Conservation (phyloP, 345 rosid genomes). For the Corymbia maculata region DNA sequence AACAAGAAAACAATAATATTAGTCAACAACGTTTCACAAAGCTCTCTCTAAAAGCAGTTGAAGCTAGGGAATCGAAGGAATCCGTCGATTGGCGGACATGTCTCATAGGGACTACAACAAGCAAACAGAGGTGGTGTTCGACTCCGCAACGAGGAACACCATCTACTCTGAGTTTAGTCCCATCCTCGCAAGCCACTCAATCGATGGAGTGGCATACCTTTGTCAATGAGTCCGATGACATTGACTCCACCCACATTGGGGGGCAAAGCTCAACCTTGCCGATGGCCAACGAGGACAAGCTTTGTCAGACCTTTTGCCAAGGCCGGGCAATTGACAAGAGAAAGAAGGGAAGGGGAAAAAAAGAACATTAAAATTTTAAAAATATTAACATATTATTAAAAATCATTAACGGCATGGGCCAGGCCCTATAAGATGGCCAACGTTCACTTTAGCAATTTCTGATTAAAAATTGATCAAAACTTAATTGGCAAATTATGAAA, state of each 20-base stretch:
- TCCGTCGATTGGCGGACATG: no score
- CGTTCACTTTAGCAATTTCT: accelerated
- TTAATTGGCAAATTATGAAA: not conserved
- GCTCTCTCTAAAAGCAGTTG: no score
- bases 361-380: no score
- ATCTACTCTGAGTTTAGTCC: not conserved
- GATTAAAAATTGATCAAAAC: no score
- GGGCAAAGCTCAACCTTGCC: not conserved
- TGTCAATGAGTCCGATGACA: not conserved
- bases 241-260: not conserved
- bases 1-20: not conserved
- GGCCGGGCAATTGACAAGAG: not conserved
- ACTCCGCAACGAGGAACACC: not conserved
- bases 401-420: no score
- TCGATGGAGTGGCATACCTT: not conserved
- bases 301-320: not conserved
- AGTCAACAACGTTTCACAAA: no score
- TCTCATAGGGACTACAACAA: no score
- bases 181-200: not conserved
- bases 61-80: no score
- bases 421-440: no score
- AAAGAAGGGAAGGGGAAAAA: accelerated
- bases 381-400: no score
- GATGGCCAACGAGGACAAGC: not conserved
- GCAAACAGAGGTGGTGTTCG: no score